phyloP scores from a whole-genome alignment of 2,329 filamentous ascomycete species.

The Alternaria alternata region DNA sequence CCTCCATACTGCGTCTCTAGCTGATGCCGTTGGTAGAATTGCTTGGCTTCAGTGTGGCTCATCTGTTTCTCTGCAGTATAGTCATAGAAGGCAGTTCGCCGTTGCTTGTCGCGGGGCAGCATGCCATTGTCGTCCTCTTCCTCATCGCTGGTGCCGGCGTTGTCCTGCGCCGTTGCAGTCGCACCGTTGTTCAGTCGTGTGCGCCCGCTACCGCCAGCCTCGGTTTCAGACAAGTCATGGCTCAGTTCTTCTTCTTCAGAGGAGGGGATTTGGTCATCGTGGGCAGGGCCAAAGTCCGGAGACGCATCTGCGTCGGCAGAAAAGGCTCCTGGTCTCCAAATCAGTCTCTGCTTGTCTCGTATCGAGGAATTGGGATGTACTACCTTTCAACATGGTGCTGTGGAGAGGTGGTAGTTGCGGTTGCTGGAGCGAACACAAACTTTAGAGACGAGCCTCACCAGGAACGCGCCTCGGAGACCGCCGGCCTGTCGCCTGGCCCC shows the following conservation, averaged over 20 bases:
- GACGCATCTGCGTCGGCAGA: constrained; percentile 48
- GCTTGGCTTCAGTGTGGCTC: constrained; percentile 91
- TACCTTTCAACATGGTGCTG: constrained; percentile 42
- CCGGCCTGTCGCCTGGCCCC: constrained; percentile 23
- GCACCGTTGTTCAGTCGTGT: constrained; percentile 29
- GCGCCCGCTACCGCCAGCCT: constrained; percentile 22
- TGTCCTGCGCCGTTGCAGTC: constrained; percentile 27
- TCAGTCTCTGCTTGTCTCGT: constrained; percentile 14
- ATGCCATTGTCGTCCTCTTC: constrained; percentile 45
- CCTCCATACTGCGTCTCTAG: constrained; percentile 62
- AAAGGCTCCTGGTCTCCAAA: constrained; percentile 29
- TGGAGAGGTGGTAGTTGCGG: constrained; percentile 23
- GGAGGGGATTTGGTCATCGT: constrained; percentile 46
- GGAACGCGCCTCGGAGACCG: constrained; percentile 20
- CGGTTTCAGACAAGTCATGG: constrained; percentile 41
- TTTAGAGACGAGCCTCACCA: constrained; percentile 12
- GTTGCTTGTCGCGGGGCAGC: constrained; percentile 61
- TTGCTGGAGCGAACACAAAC: constrained; percentile 20
- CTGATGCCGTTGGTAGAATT: constrained; percentile 93
- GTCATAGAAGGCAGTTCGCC: constrained; percentile 88
- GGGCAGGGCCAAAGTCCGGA: constrained; percentile 43
- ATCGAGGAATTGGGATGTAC: constrained; percentile 8
- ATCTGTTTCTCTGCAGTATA: constrained; percentile 92
- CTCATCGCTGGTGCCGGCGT: constrained; percentile 34
- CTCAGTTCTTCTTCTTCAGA: constrained; percentile 48